Evolutionary conservation across 2,329 filamentous ascomycete genomes (phyloP).

Genomic region (Fusarium brevicatenulatum): DNA sequence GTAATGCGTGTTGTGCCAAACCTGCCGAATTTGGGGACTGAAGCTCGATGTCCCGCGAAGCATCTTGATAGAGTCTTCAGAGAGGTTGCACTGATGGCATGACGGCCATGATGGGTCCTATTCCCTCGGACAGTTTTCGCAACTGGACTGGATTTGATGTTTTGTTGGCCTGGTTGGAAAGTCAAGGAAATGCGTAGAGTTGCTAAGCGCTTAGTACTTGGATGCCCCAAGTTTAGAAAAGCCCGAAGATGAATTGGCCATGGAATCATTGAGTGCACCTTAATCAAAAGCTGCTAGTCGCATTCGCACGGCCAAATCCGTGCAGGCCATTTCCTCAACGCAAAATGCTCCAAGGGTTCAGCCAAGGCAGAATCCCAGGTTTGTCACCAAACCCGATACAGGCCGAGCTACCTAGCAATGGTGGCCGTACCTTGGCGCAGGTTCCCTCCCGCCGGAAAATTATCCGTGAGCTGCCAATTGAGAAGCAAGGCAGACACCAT

Average conservation of each 20-base stretch:
- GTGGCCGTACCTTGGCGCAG: neutral
- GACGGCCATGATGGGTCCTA: fast-evolving
- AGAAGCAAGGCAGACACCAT: neutral
- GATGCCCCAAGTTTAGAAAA: neutral
- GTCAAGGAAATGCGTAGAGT: neutral
- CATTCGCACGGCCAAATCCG: neutral
- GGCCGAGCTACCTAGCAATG: neutral
- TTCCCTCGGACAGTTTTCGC: no score
- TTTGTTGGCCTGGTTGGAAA: neutral
- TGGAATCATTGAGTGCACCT: neutral
- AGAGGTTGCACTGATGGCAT: fast-evolving
- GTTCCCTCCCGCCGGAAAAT: neutral
- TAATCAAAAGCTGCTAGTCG: neutral
- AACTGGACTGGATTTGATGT: no score
- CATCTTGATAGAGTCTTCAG: neutral
- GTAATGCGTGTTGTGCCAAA: no score
- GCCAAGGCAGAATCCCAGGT: neutral
- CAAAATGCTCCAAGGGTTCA: neutral
- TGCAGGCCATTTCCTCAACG: neutral
- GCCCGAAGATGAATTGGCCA: no score
- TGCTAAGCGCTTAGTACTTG: neutral
- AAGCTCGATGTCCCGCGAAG: neutral
- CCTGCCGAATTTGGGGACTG: no score
- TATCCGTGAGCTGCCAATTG: neutral
- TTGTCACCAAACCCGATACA: neutral